Evolutionary conservation across 2,329 filamentous ascomycete genomes (phyloP), one percentile per base, ranked within the genome.

Genomic region (Leptoxyphium fumago): DNA sequence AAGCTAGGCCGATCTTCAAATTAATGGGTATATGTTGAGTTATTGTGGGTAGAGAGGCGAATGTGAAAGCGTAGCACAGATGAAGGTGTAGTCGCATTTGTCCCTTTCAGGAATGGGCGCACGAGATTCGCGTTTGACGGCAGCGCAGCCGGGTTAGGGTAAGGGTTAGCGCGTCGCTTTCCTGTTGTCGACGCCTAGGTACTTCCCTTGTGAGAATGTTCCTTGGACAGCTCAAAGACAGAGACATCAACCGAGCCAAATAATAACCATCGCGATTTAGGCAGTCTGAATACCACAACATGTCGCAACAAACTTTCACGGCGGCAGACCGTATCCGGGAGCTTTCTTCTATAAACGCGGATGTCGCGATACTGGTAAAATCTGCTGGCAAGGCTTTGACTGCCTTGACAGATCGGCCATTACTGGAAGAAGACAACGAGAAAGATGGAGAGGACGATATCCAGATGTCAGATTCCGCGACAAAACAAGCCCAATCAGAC

Each of bases 241-340:
- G 7, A 26, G 7, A 26, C 21, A 3, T 4, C 21, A 26, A 26
- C 21, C 21, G 21, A 7, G 7, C 21, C 7, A 26, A 7, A 26
- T 26, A 26, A 26, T 7, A 26, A 26, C 3, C 21, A 26, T 26
- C 21, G 21, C 21, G 21, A 26, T 26, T 26, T 26, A 7, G 7
- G 21, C 21, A 26, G 4, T 3, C 7, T 26, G 7, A 26, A 26
- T 26, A 3, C 7, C 21, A 26, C 21, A 36, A 13, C 3, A 36
- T 36, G 32, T 36, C 32, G 32, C 32, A 36, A 36, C 32, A 46
- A 10, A 60, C 43, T 50, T 59, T 88, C 52, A 82, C 78, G 9
- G 74, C 82, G 29, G 74, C 81, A 36, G 82, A 93, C 60, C 84
- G 83, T 50, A 86, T 94, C 50, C 71, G 80, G 45, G 84, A 93